Percentiles rank a stretch among this genome's conserved stretches.
Evolutionary conservation across 164 flowering plant species (phyloP).

Genomic region (Berberis vulgaris): DNA sequence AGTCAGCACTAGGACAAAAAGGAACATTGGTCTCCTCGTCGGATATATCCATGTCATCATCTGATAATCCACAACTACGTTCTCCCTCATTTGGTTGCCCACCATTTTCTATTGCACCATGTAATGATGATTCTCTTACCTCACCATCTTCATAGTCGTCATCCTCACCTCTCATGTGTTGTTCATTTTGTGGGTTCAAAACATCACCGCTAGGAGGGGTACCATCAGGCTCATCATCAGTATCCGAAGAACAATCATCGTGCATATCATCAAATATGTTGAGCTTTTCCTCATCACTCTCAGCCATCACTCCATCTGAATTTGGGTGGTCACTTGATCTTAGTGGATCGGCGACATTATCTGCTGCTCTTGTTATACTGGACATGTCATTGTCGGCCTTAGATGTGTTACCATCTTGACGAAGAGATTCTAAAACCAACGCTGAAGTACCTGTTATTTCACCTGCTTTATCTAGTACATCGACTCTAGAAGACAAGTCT

Average conservation of each 20-base stretch:
- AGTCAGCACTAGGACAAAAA: slow-evolving; percentile 8
- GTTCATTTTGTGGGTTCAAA: slow-evolving; percentile 10
- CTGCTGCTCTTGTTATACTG: neutral
- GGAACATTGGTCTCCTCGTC: neutral
- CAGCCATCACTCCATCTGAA: slow-evolving; percentile 19
- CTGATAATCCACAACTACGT: slow-evolving; percentile 5
- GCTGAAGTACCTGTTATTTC: slow-evolving; percentile 9
- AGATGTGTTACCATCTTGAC: slow-evolving; percentile 10
- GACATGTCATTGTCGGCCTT: slow-evolving; percentile 3
- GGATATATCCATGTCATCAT: neutral
- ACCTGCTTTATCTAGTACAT: slow-evolving; percentile 12
- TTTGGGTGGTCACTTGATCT: slow-evolving; percentile 11
- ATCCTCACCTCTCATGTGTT: slow-evolving; percentile 17
- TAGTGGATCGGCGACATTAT: slow-evolving; percentile 1
- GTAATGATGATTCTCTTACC: slow-evolving; percentile 31
- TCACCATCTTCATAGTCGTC: slow-evolving; percentile 71
- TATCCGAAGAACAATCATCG: slow-evolving; percentile 28
- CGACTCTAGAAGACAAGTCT: slow-evolving; percentile 1
- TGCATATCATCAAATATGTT: slow-evolving; percentile 29
- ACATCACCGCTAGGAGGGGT: slow-evolving; percentile 14
- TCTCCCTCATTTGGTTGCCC: slow-evolving; percentile 11
- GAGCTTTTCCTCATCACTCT: slow-evolving; percentile 35
- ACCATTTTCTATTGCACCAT: slow-evolving; percentile 12
- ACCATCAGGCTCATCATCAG: slow-evolving; percentile 37
- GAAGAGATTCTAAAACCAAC: slow-evolving; percentile 8